These are phyloP conservation scores for Geosiphon pyriformis DNA, from an alignment of 192 early-diverging fungal species.

Conservation along the genomic window DNA sequence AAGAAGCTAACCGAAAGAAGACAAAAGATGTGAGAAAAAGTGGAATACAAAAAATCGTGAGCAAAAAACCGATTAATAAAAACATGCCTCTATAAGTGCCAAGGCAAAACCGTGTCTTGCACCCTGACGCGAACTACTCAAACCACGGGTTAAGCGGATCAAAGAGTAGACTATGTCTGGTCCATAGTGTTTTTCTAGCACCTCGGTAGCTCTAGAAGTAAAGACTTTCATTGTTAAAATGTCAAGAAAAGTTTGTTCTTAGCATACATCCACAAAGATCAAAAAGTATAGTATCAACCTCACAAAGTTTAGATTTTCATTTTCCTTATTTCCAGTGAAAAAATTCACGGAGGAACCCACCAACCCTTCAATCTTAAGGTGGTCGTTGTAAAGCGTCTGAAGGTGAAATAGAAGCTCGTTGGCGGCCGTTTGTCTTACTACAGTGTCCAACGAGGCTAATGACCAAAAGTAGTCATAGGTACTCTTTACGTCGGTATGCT, in stretches of 20 bases:
- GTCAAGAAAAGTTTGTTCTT: no score
- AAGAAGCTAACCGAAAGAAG: slow-evolving; percentile 27
- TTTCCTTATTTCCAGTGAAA: no score
- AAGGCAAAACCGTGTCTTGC: slow-evolving; percentile 94
- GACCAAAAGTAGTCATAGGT: slow-evolving; percentile 17
- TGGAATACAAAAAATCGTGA: background rate
- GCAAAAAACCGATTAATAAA: background rate
- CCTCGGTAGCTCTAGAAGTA: slow-evolving; percentile 31
- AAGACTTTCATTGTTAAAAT: no score
- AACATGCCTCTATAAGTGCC: slow-evolving; percentile 74
- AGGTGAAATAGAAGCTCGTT: slow-evolving; percentile 1
- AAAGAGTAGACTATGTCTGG: slow-evolving; percentile 83
- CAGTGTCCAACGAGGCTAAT: slow-evolving; percentile 11
- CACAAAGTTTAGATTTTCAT: no score
- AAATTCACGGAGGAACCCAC: no score
- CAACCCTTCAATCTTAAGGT: background rate
- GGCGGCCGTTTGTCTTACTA: slow-evolving; percentile 6
- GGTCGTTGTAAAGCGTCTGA: background rate
- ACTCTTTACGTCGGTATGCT: no score
- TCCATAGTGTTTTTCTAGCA: slow-evolving; percentile 59
- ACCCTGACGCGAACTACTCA: slow-evolving; percentile 77
- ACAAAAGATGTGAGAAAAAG: background rate
- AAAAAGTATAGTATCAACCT: no score
- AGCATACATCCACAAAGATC: no score
- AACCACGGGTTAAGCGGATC: slow-evolving; percentile 81